Evolutionary conservation across 2,329 filamentous ascomycete species (phyloP), one percentile per base, ranked within the genome.

Genomic region (Helicocarpus griseus): DNA sequence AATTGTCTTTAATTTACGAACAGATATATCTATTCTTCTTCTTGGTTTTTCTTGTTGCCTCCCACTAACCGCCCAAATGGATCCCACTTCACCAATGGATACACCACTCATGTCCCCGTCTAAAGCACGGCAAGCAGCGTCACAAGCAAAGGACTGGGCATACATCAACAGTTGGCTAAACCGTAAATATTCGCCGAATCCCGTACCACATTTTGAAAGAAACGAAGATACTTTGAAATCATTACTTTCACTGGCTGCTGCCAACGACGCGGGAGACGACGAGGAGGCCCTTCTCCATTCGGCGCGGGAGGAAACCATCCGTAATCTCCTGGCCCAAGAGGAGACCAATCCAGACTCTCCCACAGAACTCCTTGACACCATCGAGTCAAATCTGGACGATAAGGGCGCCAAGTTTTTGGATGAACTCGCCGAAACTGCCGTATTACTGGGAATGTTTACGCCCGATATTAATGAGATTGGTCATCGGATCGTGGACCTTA

Each of bases 111-210:
- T 80, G 58, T 83, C 80, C 2, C 80, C 80, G 5, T 78, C 78
- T 5, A 82, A 82, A 65, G 79, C 79, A 21, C 85, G 88, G 53
- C 83, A 86, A 54, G 86, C 88, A 58, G 86, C 87, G 56, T 86
- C 86, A 11, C 83, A 86, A 56, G 87, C 89, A 44, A 90, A 91
- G 64, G 90, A 96, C 69, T 97, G 91, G 91, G 84, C 83, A 51
- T 89, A 87, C 58, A 79, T 96, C 59, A 89, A 94, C 69, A 75
- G 76, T 60, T 97, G 91, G 90, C 80, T 96, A 9, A 75, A 77
- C 43, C 77, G 79, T 53, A 86, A 86, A 63, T 87, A 86, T 59
- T 76, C 77, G 41, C 78, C 80, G 28, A 79, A 78, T 43, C 65
- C 77, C 0, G 72, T 84, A 0, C 89, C 89, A 0, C 65, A 76